phyloP scores from a whole-genome alignment of 2,329 filamentous ascomycete species.

The Raffaelea ambrosiae region DNA sequence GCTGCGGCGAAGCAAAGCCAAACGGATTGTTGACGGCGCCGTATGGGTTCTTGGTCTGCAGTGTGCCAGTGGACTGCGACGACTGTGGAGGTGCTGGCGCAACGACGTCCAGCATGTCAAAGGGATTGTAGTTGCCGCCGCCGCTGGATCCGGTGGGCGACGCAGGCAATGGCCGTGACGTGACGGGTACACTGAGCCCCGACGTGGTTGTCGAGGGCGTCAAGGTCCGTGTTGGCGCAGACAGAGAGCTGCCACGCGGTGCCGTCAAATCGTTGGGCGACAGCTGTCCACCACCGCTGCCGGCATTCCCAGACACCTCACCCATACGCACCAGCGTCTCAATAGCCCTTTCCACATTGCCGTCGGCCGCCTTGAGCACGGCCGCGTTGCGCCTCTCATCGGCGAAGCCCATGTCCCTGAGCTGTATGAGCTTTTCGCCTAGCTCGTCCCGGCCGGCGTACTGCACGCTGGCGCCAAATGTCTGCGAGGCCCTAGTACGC shows the following conservation, averaged over 20 bases:
- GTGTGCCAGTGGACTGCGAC: conserved; percentile 54
- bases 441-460: conserved; percentile 37
- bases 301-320: conserved; percentile 54
- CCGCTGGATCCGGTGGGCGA: conserved; percentile 30
- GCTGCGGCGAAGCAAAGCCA: conserved; percentile 37
- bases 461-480: conserved; percentile 62
- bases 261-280: conserved; percentile 24
- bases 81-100: conserved; percentile 49
- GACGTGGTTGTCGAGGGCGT: conserved; percentile 40
- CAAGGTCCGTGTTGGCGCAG: conserved; percentile 39
- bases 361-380: conserved; percentile 73
- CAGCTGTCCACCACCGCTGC: conserved; percentile 41
- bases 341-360: conserved; percentile 77
- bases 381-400: conserved; percentile 73
- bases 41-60: conserved; percentile 50
- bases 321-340: conserved; percentile 78
- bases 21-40: conserved; percentile 61
- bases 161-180: conserved; percentile 14
- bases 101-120: conserved; percentile 56
- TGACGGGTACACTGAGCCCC: conserved; percentile 15
- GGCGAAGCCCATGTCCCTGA: conserved; percentile 86
- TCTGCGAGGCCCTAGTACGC: conserved; percentile 54
- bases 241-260: conserved; percentile 34
- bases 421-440: conserved; percentile 65
- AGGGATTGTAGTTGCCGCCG: conserved; percentile 44